Conservation (phyloP, 1,139 yeast genomes). For the Yamadazyma atlantica region DNA sequence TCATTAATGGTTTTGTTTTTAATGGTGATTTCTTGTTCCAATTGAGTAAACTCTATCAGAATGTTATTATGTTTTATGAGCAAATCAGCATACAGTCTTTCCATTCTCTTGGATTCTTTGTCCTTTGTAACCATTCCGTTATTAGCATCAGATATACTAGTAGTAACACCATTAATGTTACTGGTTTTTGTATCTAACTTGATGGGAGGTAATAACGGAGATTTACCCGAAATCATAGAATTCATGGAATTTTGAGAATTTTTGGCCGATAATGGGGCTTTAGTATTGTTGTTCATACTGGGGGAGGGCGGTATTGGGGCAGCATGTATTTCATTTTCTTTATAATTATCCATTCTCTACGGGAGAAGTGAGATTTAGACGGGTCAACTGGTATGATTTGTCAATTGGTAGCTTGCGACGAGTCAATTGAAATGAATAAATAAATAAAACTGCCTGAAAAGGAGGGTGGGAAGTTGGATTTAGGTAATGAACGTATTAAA, state of each 20-base stretch:
- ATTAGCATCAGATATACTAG: neutral
- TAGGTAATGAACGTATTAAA: too few relatives aligned
- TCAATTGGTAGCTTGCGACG: neutral
- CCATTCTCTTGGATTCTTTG: slow-evolving; percentile 6
- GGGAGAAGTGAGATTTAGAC: neutral
- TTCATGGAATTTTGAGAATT: slow-evolving; percentile 9
- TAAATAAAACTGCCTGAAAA: too few relatives aligned
- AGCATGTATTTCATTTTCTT: slow-evolving; percentile 8
- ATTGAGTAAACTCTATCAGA: slow-evolving; percentile 15
- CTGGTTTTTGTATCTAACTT: slow-evolving; percentile 7
- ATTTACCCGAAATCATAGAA: neutral
- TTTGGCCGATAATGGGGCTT: slow-evolving; percentile 8
- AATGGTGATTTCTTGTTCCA: slow-evolving; percentile 16
- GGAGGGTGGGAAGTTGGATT: too few relatives aligned
- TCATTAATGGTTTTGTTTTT: slow-evolving; percentile 18
- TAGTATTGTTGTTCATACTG: neutral
- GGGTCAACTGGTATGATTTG: too few relatives aligned
- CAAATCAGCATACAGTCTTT: slow-evolving; percentile 15
- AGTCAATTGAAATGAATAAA: too few relatives aligned
- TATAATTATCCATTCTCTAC: slow-evolving; percentile 8
- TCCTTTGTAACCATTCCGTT: slow-evolving; percentile 2
- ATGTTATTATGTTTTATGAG: slow-evolving; percentile 14
- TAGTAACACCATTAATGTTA: slow-evolving; percentile 1
- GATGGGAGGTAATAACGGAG: slow-evolving; percentile 13
- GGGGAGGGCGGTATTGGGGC: slow-evolving; percentile 5